phyloP scores from a whole-genome alignment of 768 basidiomycete genomes.

The Zangia roseola region DNA sequence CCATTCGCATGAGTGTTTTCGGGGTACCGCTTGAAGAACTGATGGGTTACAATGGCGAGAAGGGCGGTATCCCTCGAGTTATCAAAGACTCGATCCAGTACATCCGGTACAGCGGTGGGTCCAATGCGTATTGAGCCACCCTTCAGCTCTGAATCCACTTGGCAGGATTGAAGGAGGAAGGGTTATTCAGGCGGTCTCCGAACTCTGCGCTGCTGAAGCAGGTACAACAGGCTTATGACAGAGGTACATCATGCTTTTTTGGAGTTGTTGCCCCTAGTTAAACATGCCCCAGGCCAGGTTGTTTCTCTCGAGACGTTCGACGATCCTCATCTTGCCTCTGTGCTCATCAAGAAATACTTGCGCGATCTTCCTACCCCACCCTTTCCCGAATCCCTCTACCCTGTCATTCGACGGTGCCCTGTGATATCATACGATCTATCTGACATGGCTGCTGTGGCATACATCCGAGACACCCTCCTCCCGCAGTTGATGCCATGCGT shows the following conservation, averaged over 20 bases:
- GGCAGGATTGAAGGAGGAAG: slow-evolving; percentile 64
- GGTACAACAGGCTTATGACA: slow-evolving; percentile 81
- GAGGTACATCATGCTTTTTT: slow-evolving; percentile 44
- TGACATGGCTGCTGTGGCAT: slow-evolving; percentile 58
- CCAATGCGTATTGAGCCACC: neutral
- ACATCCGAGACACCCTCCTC: slow-evolving; percentile 68
- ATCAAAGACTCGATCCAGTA: slow-evolving; percentile 74
- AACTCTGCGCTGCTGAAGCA: slow-evolving; percentile 66
- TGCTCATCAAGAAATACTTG: slow-evolving; percentile 82
- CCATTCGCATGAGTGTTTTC: slow-evolving; percentile 63
- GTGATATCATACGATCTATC: slow-evolving; percentile 46
- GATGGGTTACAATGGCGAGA: slow-evolving; percentile 84
- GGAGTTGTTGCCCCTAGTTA: slow-evolving; percentile 1
- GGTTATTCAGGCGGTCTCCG: slow-evolving; percentile 82
- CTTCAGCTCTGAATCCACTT: neutral
- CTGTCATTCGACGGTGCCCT: slow-evolving; percentile 67
- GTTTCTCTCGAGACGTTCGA: slow-evolving; percentile 74
- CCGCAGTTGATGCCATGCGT: slow-evolving; percentile 67
- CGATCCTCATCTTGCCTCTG: slow-evolving; percentile 80
- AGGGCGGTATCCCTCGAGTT: slow-evolving; percentile 77
- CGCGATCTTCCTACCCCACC: slow-evolving; percentile 76
- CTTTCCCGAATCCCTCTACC: slow-evolving; percentile 72
- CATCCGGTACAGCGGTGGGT: slow-evolving; percentile 55
- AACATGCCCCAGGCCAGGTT: slow-evolving; percentile 55
- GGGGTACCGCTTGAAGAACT: slow-evolving; percentile 79